phyloP scores from a whole-genome alignment of 208 protist species.

The Herpetomonas tarakana region DNA sequence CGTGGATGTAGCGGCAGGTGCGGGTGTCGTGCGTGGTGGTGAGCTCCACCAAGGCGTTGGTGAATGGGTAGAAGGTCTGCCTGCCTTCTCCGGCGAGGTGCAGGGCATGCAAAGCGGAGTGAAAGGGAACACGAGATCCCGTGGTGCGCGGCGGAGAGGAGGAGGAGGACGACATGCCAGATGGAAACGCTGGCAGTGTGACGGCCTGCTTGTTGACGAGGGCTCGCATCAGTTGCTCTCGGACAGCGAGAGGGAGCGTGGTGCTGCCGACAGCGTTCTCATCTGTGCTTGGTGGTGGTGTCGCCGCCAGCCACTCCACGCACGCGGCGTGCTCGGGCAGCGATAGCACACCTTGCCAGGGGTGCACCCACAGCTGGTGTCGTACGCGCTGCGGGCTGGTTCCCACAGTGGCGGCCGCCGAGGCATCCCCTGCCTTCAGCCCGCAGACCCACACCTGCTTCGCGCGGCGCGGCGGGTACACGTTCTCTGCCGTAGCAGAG shows the following conservation, averaged over 20 bases:
- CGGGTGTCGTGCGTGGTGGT: conserved; percentile 48
- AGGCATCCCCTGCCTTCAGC: too few species aligned
- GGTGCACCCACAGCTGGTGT: conserved; percentile 34
- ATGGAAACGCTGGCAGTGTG: not conserved
- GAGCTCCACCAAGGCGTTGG: conserved; percentile 69
- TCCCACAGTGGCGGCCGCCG: too few species aligned
- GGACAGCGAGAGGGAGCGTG: not conserved
- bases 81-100: conserved; percentile 35
- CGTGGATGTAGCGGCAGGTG: conserved; percentile 66
- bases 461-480: conserved; percentile 34
- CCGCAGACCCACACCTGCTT: conserved; percentile 33
- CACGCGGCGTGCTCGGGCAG: not conserved
- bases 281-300: too few species aligned
- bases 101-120: conserved; percentile 4
- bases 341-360: conserved; percentile 12
- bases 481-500: conserved; percentile 42
- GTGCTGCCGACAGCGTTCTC: too few species aligned
- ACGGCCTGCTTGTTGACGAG: not conserved
- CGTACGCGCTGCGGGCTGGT: too few species aligned
- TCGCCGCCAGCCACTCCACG: not conserved
- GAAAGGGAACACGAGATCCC: not conserved
- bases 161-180: not conserved
- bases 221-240: not conserved
- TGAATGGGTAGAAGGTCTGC: conserved; percentile 42
- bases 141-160: too few species aligned